phyloP scores from a whole-genome alignment of 1,139 yeast species.

The Blastobotrys ciferrii region DNA sequence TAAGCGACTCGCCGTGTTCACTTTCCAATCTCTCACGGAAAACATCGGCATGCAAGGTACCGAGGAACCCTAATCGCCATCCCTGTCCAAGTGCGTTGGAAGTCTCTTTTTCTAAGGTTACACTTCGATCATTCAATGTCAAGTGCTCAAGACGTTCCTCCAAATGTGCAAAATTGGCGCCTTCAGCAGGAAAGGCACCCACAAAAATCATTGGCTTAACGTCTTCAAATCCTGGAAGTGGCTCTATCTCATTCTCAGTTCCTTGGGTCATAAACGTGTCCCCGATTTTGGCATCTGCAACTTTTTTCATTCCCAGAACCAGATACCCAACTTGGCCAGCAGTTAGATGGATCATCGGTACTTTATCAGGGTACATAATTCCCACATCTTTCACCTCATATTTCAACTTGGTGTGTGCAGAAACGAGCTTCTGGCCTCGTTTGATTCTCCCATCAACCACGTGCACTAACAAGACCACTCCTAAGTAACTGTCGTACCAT shows the following conservation, averaged over 20 bases:
- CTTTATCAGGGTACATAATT: constrained; percentile 87
- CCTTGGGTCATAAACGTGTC: constrained; percentile 82
- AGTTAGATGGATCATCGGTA: constrained; percentile 52
- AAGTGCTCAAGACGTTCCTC: constrained; percentile 88
- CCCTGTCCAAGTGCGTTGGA: constrained; percentile 96
- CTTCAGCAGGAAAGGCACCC: constrained; percentile 97
- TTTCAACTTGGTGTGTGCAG: constrained; percentile 71
- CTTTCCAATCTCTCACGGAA: constrained; percentile 87
- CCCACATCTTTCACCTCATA: constrained; percentile 94
- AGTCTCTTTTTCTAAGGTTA: constrained; percentile 82
- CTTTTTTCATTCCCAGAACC: constrained; percentile 88
- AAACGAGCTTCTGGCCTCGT: constrained; percentile 70
- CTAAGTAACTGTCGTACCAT: constrained; percentile 93
- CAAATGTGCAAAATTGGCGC: constrained; percentile 80
- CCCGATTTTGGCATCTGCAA: constrained; percentile 85
- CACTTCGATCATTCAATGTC: constrained; percentile 88
- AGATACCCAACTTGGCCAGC: constrained; percentile 97
- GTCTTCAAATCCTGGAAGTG: constrained; percentile 93
- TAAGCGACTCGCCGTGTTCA: constrained; percentile 90
- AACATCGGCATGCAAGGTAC: constrained; percentile 92
- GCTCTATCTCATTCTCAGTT: constrained; percentile 51
- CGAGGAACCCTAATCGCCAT: constrained; percentile 94
- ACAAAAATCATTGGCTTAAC: constrained; percentile 98
- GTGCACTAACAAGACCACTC: constrained; percentile 85
- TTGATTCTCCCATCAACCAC: constrained; percentile 78